These are phyloP conservation scores for Leccinum truebloodii DNA, from an alignment of 768 basidiomycete species.

Conservation along the genomic window DNA sequence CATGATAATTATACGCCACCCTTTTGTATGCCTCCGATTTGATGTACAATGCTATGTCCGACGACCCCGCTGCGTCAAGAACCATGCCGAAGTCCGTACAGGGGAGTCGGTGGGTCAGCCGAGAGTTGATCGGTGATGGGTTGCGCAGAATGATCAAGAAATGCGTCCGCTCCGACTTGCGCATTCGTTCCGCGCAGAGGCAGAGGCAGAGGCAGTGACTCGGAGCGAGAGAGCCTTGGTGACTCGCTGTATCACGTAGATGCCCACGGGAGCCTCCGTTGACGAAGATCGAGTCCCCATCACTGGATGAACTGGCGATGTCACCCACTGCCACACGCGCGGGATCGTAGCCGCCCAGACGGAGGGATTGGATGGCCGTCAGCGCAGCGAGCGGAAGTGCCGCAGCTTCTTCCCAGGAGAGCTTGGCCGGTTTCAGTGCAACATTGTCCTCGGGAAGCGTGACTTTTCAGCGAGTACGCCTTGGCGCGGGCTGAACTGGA, in stretches of 20 bases:
- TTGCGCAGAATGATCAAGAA: constrained; percentile 60
- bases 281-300: constrained; percentile 58
- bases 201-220: constrained; percentile 45
- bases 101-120: constrained; percentile 45
- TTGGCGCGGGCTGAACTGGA: constrained; percentile 40
- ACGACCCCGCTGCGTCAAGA: constrained; percentile 50
- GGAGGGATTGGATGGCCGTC: constrained; percentile 61
- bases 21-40: constrained; percentile 35
- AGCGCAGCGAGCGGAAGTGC: constrained; percentile 57
- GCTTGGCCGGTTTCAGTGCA: constrained; percentile 40
- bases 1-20: too few relatives aligned
- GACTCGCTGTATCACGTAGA: constrained; percentile 62
- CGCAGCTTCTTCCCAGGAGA: constrained; percentile 59
- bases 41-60: constrained; percentile 46
- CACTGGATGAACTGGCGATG: background rate
- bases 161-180: constrained; percentile 65
- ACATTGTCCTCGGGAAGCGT: constrained; percentile 31
- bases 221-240: constrained; percentile 62
- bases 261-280: constrained; percentile 75
- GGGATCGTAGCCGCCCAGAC: constrained; percentile 48
- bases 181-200: constrained; percentile 62
- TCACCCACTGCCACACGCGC: background rate
- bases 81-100: constrained; percentile 49
- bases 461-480: constrained; percentile 63
- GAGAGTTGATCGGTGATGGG: constrained; percentile 50